These are phyloP conservation scores for Rhodotorula babjevae DNA, from an alignment of 768 basidiomycete genomes.

Conservation along the genomic window DNA sequence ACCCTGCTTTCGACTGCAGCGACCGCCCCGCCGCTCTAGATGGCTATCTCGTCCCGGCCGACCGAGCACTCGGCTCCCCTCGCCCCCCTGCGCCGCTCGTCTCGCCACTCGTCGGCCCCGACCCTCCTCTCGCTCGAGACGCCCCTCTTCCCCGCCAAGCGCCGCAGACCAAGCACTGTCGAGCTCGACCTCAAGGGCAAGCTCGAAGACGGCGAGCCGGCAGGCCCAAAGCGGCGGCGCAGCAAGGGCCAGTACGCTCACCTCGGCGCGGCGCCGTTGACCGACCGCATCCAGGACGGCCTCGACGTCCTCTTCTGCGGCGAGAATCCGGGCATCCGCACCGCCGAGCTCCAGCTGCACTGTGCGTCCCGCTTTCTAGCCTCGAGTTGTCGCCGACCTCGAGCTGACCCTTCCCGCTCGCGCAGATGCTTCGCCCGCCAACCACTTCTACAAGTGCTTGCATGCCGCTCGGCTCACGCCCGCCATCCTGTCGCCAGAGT, in stretches of 20 bases:
- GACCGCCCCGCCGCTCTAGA: too few species aligned
- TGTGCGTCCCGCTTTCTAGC: neutral
- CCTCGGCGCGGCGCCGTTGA: constrained; percentile 6
- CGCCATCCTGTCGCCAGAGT: constrained; percentile 8
- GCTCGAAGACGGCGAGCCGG: neutral
- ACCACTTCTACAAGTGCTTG: constrained; percentile 28
- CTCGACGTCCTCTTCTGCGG: constrained; percentile 18
- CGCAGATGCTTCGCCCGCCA: constrained; percentile 33
- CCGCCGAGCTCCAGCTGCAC: constrained; percentile 11
- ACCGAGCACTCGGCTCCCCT: too few species aligned
- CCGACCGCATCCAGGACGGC: constrained; percentile 5
- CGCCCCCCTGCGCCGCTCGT: neutral
- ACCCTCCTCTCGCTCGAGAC: neutral
- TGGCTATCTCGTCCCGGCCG: too few species aligned
- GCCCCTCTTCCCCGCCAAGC: neutral
- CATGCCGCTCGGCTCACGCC: constrained; percentile 17
- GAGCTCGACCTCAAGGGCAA: neutral
- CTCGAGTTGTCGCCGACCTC: neutral
- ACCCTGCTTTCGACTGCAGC: too few species aligned
- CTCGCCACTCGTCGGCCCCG: too few species aligned
- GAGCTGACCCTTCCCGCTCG: neutral
- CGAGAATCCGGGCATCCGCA: constrained; percentile 21
- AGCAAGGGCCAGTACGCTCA: constrained; percentile 6
- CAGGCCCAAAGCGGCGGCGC: too few species aligned
- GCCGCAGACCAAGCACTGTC: neutral